These are phyloP conservation scores for Collariella sp. DNA, from an alignment of 495 filamentous ascomycete genomes.

Conservation along the genomic window DNA sequence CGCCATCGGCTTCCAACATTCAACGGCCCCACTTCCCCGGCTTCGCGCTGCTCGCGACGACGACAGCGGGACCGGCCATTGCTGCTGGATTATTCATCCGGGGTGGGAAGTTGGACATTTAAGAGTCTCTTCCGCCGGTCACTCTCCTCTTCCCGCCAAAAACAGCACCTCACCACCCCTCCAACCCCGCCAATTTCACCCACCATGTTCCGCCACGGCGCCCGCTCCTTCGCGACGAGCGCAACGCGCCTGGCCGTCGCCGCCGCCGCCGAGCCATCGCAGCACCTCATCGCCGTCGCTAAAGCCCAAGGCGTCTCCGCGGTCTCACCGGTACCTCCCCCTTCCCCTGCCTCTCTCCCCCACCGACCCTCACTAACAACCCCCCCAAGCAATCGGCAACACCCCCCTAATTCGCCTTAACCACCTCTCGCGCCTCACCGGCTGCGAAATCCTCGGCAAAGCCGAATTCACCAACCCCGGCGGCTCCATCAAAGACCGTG, in stretches of 20 bases:
- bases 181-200: background rate
- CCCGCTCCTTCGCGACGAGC: slow-evolving; percentile 44
- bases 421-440: slow-evolving; percentile 78
- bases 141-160: background rate
- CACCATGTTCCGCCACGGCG: slow-evolving; percentile 45
- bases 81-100: background rate
- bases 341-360: background rate
- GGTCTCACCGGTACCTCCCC: slow-evolving; percentile 70
- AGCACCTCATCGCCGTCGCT: slow-evolving; percentile 48
- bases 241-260: slow-evolving; percentile 28
- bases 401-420: slow-evolving; percentile 90
- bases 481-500: slow-evolving; percentile 92
- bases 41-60: background rate
- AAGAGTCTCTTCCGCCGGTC: background rate
- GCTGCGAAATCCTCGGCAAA: slow-evolving; percentile 91
- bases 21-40: slow-evolving; percentile 1
- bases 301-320: slow-evolving; percentile 75
- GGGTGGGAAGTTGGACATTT: background rate
- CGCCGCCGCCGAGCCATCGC: slow-evolving; percentile 26
- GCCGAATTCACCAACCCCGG: slow-evolving; percentile 99
- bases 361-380: background rate
- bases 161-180: background rate
- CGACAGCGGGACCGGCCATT: slow-evolving; percentile 4
- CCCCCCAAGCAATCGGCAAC: slow-evolving; percentile 71
- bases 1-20: slow-evolving; percentile 9